Evolutionary conservation across 2,329 filamentous ascomycete species (phyloP).

Genomic region (Fusarium heterosporum): DNA sequence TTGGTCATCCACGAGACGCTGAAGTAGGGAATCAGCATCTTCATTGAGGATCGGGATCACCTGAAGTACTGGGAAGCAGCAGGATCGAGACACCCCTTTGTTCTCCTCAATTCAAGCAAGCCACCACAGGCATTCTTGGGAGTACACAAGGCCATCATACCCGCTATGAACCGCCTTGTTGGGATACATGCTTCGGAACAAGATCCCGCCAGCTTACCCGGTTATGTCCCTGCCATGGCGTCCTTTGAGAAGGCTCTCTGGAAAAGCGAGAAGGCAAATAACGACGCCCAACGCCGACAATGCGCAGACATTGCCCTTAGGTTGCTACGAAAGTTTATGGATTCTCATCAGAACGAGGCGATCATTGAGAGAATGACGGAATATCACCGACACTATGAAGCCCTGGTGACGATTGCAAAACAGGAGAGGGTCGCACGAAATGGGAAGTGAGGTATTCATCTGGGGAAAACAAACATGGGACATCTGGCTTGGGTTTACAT

Average conservation of each 20-base stretch:
- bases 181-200: not conserved
- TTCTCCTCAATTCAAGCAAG: not conserved
- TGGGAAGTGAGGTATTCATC: not conserved
- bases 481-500: not conserved
- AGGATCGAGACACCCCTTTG: not conserved
- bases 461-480: not conserved
- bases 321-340: not conserved
- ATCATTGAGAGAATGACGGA: not conserved
- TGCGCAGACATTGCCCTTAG: not conserved
- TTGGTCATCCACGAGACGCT: not conserved
- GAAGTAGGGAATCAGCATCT: not conserved
- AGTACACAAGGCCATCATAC: not conserved
- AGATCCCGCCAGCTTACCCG: not conserved
- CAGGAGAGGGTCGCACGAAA: not conserved
- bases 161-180: conserved; percentile 1
- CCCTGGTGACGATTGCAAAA: not conserved
- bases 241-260: conserved; percentile 3
- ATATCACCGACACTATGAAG: not conserved
- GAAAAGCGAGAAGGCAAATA: not conserved
- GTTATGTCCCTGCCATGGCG: not conserved
- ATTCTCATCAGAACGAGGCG: not conserved
- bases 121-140: not conserved
- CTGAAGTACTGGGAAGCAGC: not conserved
- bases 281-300: not conserved
- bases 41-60: not conserved